Evolutionary conservation across 2,329 filamentous ascomycete genomes (phyloP).

Genomic region (Bipolaris cookei): DNA sequence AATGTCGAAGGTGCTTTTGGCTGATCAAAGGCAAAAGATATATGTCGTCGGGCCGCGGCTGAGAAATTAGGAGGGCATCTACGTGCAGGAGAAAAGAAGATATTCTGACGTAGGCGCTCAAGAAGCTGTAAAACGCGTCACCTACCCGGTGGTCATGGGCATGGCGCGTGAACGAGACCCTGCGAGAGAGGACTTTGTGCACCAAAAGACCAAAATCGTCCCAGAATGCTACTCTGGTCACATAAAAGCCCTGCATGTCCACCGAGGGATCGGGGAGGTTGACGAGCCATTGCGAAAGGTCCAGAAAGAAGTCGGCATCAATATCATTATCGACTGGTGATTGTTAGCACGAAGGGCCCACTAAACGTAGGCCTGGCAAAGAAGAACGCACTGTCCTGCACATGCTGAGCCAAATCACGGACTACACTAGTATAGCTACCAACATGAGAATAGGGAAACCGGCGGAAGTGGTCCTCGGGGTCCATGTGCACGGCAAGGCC

Average conservation of each 20-base stretch:
- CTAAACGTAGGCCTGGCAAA: neutral
- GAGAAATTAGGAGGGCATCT: slow-evolving; percentile 34
- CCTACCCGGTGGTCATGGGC: slow-evolving; percentile 35
- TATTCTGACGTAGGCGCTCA: slow-evolving; percentile 38
- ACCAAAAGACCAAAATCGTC: slow-evolving; percentile 41
- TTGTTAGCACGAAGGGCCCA: slow-evolving; percentile 21
- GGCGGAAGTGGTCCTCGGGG: slow-evolving; percentile 38
- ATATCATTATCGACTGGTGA: slow-evolving; percentile 22
- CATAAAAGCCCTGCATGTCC: slow-evolving; percentile 33
- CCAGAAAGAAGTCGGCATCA: slow-evolving; percentile 34
- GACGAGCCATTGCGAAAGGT: slow-evolving; percentile 38
- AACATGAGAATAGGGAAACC: slow-evolving; percentile 39
- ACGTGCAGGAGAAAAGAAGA: slow-evolving; percentile 36
- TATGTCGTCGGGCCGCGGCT: slow-evolving; percentile 21
- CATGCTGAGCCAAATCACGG: slow-evolving; percentile 32
- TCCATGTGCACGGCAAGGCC: slow-evolving; percentile 29
- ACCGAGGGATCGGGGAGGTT: slow-evolving; percentile 31
- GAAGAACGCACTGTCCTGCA: slow-evolving; percentile 33
- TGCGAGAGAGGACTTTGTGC: slow-evolving; percentile 36
- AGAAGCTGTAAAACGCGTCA: slow-evolving; percentile 35
- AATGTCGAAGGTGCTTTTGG: slow-evolving; percentile 39
- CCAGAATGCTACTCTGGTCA: slow-evolving; percentile 43
- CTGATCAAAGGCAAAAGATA: slow-evolving; percentile 30
- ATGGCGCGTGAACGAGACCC: slow-evolving; percentile 38
- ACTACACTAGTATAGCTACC: slow-evolving; percentile 29